Evolutionary conservation across 2,329 filamentous ascomycete species (phyloP).

Genomic region (Aureobasidium lini): DNA sequence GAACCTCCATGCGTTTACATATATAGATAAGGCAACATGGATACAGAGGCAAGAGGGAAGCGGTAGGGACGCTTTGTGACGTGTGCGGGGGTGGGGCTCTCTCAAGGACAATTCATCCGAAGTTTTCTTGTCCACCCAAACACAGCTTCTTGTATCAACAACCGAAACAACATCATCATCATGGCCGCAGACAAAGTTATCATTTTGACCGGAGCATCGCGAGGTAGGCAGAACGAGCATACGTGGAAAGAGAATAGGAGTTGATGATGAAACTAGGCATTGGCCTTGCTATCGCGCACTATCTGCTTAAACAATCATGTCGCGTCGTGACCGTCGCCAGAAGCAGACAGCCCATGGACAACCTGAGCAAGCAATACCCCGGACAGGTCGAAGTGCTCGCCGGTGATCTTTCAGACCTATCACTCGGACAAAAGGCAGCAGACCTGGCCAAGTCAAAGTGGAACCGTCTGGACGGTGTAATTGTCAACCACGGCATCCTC

Average conservation of each 20-base stretch:
- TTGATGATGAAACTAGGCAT: constrained; percentile 41
- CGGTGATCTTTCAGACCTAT: constrained; percentile 50
- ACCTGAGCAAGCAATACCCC: constrained; percentile 47
- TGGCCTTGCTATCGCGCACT: constrained; percentile 52
- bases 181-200: constrained; percentile 33
- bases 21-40: not conserved
- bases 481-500: constrained; percentile 82
- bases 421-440: constrained; percentile 53
- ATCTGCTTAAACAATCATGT: constrained; percentile 48
- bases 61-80: constrained; percentile 1
- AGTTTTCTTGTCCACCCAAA: constrained; percentile 1
- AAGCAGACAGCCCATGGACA: constrained; percentile 45
- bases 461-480: constrained; percentile 65
- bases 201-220: constrained; percentile 54
- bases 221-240: constrained; percentile 36
- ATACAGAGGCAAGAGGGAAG: constrained; percentile 2
- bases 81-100: constrained; percentile 9
- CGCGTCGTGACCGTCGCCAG: constrained; percentile 53
- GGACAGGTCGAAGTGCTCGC: constrained; percentile 49
- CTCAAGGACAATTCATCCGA: not conserved
- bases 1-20: not conserved
- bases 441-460: constrained; percentile 57
- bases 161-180: not conserved
- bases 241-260: not conserved
- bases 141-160: constrained; percentile 10